Base-by-base conservation (phyloP, 257 asterid species). In the Primulina eburnea region DNA sequence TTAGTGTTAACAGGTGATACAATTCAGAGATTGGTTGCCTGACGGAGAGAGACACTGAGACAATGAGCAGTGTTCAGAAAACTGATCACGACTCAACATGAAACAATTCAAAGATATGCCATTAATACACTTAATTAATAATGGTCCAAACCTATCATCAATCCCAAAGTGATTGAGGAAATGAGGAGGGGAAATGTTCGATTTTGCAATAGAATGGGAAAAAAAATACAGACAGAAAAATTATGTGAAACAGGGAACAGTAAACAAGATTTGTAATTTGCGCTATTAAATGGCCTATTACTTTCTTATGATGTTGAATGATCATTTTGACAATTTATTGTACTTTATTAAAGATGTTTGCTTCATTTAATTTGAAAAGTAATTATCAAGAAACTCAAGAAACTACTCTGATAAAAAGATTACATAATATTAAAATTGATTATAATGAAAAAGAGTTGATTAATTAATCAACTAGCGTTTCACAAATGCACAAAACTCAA, bases 11-110 rank as follows among this genome's bases (percentile, higher is more conserved):
- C 35, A 5, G 75, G 72, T 71, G 74, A 75, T 53, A 67, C 38
- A 65, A 63, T 60, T 73, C 80, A 52, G 73, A 81, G 74, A 77
- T 76, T 62, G 35, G 30, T 60, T 26, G 10, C 80, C 85, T 82
- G 81, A 78, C 77, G 59, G 75, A 75, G 85, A 73, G 89, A 77
- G 84, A 77, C 85, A 83, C 84, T 73, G 72, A 67, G 63, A 64
- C n/a, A 28, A 71, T 8, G 47, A 77, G 33, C 24, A 69, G 60
- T 69, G 33, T 77, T 81, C 86, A 78, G 73, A 80, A 58, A 37
- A 12, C 73, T 71, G 78, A 69, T n/a, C n/a, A n/a, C 80, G 75
- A 79, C 81, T 55, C 30, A 40, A 70, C 84, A 67, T 79, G 55
- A 79, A 82, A 87, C 82, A 73, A 63, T 75, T 75, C 85, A 78